Base-by-base conservation (phyloP, 169 alveolate genomes). In the Eimeria necatrix region DNA sequence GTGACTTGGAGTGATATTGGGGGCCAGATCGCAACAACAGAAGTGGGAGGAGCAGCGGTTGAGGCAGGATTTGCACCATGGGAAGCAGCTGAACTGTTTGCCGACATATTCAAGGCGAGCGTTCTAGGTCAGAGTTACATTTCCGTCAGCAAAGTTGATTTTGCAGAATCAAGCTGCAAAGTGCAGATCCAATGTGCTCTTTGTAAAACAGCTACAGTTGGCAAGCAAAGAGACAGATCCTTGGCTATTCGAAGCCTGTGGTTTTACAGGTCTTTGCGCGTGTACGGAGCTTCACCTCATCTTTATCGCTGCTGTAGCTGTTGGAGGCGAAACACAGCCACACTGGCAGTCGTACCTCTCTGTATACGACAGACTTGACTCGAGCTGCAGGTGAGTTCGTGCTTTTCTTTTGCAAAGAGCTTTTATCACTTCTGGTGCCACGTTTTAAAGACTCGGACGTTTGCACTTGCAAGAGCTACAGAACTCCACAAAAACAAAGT, bases 11-110 rank as follows among this genome's bases (percentile, higher is more conserved):
- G 71, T n/a, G 94, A 61, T 9, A 71, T 61, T 7, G 94, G 94
- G 56, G 70, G 94, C 53, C 73, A 22, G 56, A 56, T 70, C 6
- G 94, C 94, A 12, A 59, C 41, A 20, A 92, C 95, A 46, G 89
- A 92, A 49, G 90, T 68, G 49, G 95, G 95, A 24, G 90, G 74
- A 9, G 95, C 93, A 24, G 93, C 95, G 16, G 95, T 83, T 24
- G 95, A 92, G 78, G 87, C 95, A 14, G 95, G 95, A 18, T 18
- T 92, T 5, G 26, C 90, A 16, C 95, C 95, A 22, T 78, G 93
- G 93, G 95, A 92, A 68, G 95, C 93, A 6, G 71, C 89, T 51
- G 95, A 92, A 88, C 22, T 78, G 4, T 92, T 81, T 53, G 95
- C 95, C 9, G 95, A 92, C 76, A 14, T 92, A 8, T 92, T 74